Evolutionary conservation across 345 rosid genomes (phyloP).

Genomic region (Zanthoxylum bungeanum): DNA sequence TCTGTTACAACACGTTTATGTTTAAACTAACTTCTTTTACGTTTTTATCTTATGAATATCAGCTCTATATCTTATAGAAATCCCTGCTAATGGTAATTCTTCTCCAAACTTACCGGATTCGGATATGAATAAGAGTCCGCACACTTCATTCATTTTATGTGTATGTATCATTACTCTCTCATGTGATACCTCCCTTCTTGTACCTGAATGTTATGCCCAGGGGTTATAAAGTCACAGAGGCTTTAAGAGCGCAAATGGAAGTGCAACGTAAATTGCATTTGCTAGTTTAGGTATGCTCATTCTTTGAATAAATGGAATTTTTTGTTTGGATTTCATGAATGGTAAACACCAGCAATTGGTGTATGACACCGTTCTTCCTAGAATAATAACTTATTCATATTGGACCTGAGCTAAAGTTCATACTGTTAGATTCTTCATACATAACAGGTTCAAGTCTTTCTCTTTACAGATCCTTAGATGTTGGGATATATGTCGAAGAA

Average conservation of each 20-base stretch:
- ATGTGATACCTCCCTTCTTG: neutral
- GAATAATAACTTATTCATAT: neutral
- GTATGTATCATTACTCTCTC: too few species aligned
- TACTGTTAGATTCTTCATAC: neutral
- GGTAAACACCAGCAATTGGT: neutral
- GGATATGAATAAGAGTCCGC: conserved; percentile 48
- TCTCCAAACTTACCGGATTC: conserved; percentile 41
- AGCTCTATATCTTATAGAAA: conserved; percentile 51
- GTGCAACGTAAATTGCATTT: conserved; percentile 75
- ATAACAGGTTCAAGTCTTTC: neutral
- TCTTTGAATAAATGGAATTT: neutral
- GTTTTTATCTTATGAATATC: conserved; percentile 28
- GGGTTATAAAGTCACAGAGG: conserved; percentile 67
- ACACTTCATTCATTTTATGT: conserved; percentile 3
- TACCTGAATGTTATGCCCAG: conserved; percentile 27
- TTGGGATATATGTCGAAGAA: too few species aligned
- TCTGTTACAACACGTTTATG: neutral
- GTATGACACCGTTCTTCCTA: neutral
- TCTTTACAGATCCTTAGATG: too few species aligned
- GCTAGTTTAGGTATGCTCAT: conserved; percentile 57
- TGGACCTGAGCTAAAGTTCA: neutral
- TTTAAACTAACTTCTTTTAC: conserved; percentile 12
- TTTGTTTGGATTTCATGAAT: neutral
- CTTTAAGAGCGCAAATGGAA: conserved; percentile 78
- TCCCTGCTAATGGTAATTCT: conserved; percentile 33